Conservation (phyloP, 352 stramenopile species). For the Aphanomyces astaci region DNA sequence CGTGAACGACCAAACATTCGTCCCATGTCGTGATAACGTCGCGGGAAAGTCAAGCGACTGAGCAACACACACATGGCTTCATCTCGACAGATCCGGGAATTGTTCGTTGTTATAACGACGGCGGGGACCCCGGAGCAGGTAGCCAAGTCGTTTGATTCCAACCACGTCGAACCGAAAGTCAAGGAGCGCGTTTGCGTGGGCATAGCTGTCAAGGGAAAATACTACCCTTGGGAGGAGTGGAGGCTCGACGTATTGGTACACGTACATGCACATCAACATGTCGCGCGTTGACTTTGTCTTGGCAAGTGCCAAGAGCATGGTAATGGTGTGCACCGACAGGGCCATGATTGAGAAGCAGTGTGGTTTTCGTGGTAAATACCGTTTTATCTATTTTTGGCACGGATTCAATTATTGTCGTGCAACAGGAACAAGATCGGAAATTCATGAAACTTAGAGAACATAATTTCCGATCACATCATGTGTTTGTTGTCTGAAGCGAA, state of each 20-base stretch:
- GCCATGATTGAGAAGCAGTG: not conserved
- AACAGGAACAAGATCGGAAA: too few relatives aligned
- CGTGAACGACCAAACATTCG: not conserved
- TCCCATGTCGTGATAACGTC: conserved; percentile 2
- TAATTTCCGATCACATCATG: too few relatives aligned
- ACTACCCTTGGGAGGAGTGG: not conserved
- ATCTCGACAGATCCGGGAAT: not conserved
- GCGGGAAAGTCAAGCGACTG: not conserved
- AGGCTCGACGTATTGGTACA: not conserved
- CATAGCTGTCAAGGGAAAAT: conserved; percentile 49
- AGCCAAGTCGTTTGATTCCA: not conserved
- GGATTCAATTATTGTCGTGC: too few relatives aligned
- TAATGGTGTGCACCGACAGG: not conserved
- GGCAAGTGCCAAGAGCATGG: not conserved
- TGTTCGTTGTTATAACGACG: conserved; percentile 4
- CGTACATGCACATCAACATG: not conserved
- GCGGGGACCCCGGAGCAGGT: not conserved
- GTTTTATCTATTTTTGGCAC: too few relatives aligned
- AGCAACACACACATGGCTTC: conserved; percentile 2
- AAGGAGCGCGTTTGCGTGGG: not conserved
- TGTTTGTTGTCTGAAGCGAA: too few relatives aligned
- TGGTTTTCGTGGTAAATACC: too few relatives aligned
- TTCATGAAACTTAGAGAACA: too few relatives aligned
- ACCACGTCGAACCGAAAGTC: conserved; percentile 7
- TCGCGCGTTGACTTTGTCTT: not conserved